Conservation (phyloP, 1,284 basidiomycete species). For the Tilletia caries region DNA sequence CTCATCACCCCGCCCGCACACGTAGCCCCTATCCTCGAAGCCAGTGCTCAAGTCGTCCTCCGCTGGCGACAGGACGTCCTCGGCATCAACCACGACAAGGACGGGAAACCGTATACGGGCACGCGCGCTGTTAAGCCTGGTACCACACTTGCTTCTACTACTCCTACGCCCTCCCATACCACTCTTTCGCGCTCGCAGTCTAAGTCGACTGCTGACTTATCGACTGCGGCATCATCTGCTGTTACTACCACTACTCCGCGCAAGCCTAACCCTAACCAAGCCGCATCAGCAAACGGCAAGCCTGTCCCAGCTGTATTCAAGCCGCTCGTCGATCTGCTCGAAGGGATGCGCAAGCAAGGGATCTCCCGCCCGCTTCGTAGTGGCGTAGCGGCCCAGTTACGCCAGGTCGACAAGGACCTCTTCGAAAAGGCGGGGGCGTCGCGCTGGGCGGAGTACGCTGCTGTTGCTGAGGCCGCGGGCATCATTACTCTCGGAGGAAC, state of each 20-base stretch:
- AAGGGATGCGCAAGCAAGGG: conserved; percentile 36
- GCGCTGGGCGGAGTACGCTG: conserved; percentile 40
- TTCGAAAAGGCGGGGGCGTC: conserved; percentile 37
- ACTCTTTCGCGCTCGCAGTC: conserved; percentile 8
- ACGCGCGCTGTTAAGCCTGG: background rate
- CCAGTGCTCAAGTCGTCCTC: conserved; percentile 38
- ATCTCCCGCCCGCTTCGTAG: conserved; percentile 32
- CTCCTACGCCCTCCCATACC: conserved; percentile 15
- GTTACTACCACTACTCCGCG: background rate
- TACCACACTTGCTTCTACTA: conserved; percentile 14
- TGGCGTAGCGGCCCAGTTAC: conserved; percentile 29
- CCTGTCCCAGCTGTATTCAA: conserved; percentile 25
- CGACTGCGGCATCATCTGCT: background rate
- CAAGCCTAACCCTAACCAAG: background rate
- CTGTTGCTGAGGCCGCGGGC: conserved; percentile 40
- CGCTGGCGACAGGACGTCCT: conserved; percentile 47
- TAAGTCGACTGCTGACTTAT: conserved; percentile 13
- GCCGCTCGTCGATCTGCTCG: conserved; percentile 34
- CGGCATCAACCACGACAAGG: conserved; percentile 31
- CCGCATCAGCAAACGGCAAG: conserved; percentile 2
- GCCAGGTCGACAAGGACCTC: conserved; percentile 26
- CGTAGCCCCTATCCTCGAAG: conserved; percentile 42
- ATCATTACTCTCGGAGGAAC: conserved; percentile 35
- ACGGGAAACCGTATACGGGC: conserved; percentile 33
- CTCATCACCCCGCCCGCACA: conserved; percentile 43